Evolutionary conservation across 1,284 basidiomycete genomes (phyloP), one percentile per base, ranked within the genome.

Genomic region (Stereum hirsutum): DNA sequence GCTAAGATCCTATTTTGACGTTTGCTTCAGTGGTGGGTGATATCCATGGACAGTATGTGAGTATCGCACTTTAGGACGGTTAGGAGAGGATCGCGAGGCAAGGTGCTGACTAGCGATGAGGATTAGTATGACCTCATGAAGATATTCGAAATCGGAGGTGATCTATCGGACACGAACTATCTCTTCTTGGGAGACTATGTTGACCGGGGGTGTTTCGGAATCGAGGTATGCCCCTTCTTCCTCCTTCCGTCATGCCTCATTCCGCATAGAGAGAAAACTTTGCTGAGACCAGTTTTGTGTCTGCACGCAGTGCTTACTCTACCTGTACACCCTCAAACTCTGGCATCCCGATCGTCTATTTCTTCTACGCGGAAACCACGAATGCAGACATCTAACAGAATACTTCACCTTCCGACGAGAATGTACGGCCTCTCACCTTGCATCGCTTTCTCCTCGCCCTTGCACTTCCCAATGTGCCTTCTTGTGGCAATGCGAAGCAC

Each of bases 111-210:
- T n/a, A 46, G 39, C 26, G 46, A 48, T 36, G 27, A 42, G 24
- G 40, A 21, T 23, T 49, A 95, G 92, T 96, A 93, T 60, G 93
- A 99, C 65, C 75, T 99, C 48, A 94, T 99, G 87, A 98, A 98
- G 63, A 74, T 98, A 35, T 95, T 99, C 56, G 95, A 98, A 58
- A 87, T 98, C 40, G 95, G 95, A 33, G 95, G 95, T 8, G 84
- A 82, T 55, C 75, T 91, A 20, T 75, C 82, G 15, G 86, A 95
- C 46, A 97, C 87, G 46, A 78, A 83, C 33, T 99, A 99, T 67
- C 74, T 99, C 39, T 99, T 99, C 67, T 73, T 99, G 23, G 95
- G 95, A 40, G 95, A 99, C 65, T 99, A 99, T 61, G 95, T 99
- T 39, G 96, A 99, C 68, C 81, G 95, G 45, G 95, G 96, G 21